Percentiles rank a stretch among this genome's conserved stretches.
Evolutionary conservation across 352 stramenopile genomes (phyloP).

Genomic region (Phytophthora pluvialis): DNA sequence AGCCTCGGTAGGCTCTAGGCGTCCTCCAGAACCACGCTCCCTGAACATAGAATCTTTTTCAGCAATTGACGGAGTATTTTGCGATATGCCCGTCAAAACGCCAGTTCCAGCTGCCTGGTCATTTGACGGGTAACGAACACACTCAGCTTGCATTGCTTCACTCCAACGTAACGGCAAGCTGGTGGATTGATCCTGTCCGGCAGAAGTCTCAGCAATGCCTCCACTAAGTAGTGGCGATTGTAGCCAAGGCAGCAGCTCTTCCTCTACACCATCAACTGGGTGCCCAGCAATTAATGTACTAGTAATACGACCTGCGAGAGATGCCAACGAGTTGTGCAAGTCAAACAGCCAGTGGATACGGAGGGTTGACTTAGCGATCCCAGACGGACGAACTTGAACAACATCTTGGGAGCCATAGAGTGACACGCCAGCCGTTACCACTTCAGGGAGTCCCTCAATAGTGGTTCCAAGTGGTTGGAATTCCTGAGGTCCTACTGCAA

Average conservation of each 20-base stretch:
- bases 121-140: slow-evolving; percentile 27
- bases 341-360: slow-evolving; percentile 87
- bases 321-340: slow-evolving; percentile 77
- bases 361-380: slow-evolving; percentile 79
- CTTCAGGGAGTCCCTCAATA: slow-evolving; percentile 41
- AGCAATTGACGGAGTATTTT: slow-evolving; percentile 8
- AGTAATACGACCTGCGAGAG: slow-evolving; percentile 68
- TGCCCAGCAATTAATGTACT: slow-evolving; percentile 80
- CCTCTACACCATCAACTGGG: slow-evolving; percentile 77
- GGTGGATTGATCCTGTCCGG: slow-evolving; percentile 2
- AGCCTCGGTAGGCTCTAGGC: slow-evolving; percentile 21
- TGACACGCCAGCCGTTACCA: slow-evolving; percentile 65
- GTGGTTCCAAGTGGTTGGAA: slow-evolving; percentile 44
- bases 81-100: slow-evolving; percentile 8
- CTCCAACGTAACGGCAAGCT: slow-evolving; percentile 40
- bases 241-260: slow-evolving; percentile 85
- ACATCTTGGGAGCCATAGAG: slow-evolving; percentile 76
- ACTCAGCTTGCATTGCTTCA: slow-evolving; percentile 47
- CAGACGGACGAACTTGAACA: slow-evolving; percentile 74
- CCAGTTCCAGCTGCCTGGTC: slow-evolving; percentile 10
- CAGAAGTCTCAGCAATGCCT: slow-evolving; percentile 43
- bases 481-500: slow-evolving; percentile 55
- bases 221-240: slow-evolving; percentile 84
- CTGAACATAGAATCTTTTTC: slow-evolving; percentile 22
- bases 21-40: slow-evolving; percentile 27